phyloP scores from a whole-genome alignment of 2,329 filamentous ascomycete genomes.

The Trichophyton schoenleinii region DNA sequence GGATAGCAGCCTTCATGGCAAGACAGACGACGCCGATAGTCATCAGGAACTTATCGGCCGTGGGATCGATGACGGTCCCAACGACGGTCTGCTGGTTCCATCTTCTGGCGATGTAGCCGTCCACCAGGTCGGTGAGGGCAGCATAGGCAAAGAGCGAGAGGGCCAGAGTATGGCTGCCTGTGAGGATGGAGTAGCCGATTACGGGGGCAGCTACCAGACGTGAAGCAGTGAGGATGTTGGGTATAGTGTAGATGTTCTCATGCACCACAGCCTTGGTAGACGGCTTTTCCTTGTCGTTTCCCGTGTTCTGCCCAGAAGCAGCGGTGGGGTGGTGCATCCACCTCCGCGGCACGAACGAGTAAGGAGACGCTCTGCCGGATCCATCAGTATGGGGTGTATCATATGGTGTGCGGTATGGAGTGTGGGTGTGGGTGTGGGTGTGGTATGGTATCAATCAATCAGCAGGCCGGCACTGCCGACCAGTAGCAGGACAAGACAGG shows the following conservation, averaged over 20 bases:
- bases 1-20: slow-evolving; percentile 68
- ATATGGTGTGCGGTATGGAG: no score
- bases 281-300: no score
- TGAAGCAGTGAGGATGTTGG: slow-evolving; percentile 81
- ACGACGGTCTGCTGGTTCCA: slow-evolving; percentile 89
- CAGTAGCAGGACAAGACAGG: no score
- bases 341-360: no score
- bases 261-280: slow-evolving; percentile 27
- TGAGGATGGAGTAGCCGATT: slow-evolving; percentile 77
- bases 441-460: no score
- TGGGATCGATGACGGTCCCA: slow-evolving; percentile 85
- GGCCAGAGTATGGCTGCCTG: slow-evolving; percentile 67
- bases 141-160: slow-evolving; percentile 84
- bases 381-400: no score
- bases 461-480: no score
- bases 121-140: slow-evolving; percentile 78
- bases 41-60: slow-evolving; percentile 96
- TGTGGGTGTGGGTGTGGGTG: no score
- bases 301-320: no score
- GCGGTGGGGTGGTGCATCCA: no score
- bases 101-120: slow-evolving; percentile 81
- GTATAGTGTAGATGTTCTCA: slow-evolving; percentile 95
- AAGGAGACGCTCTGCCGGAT: no score
- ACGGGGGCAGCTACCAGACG: slow-evolving; percentile 71
- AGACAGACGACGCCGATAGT: slow-evolving; percentile 78